Base-by-base conservation (phyloP, 305 asterid species). In the Fraxinus sp. region DNA sequence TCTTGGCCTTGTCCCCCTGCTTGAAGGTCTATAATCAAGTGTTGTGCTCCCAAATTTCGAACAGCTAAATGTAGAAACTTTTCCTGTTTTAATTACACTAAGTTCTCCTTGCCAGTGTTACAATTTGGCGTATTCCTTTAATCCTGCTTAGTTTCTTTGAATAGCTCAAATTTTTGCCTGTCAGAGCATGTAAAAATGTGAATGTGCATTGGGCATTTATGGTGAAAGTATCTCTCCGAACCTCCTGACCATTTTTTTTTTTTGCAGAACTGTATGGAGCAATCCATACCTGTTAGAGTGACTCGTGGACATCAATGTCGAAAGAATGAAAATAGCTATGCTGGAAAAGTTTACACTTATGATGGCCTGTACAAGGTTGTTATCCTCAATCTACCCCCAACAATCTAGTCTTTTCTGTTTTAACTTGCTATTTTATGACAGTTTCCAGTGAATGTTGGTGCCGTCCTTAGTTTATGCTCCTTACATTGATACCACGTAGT, bases 321-420 rank as follows among this genome's bases (percentile, higher is more conserved):
- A 32, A 70, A 70, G 24, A 70, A 35, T 70, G 41, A 59, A 77
- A 84, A 85, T 78, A 95, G 97, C 87, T 92, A 93, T 22, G 97
- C 89, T 18, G 93, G 95, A 39, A 94, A 90, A 86, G 97, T 94
- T 76, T 95, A 94, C 70, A 93, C 99, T 5, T 95, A 95, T 74
- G 99, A 95, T 87, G 99, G 99, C 72, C 84, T 95, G 80, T 95
- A 95, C 88, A 83, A 78, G 95, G 99, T 95, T 82, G 73, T 76
- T 68, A 46, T 72, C 24, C 41, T 30, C 39, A 14, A 7, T 70
- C 14, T 28, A 70, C 24, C 24, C 64, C 18, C 1, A 13, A 4
- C 30, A 14, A 70, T 30, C 24, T 70, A 28, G 11, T 70, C 24
- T 11, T 70, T 32, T 70, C 76, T 30, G 76, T 70, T 32, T 70